Conservation (phyloP, 345 rosid species). For the Litchi chinensis region DNA sequence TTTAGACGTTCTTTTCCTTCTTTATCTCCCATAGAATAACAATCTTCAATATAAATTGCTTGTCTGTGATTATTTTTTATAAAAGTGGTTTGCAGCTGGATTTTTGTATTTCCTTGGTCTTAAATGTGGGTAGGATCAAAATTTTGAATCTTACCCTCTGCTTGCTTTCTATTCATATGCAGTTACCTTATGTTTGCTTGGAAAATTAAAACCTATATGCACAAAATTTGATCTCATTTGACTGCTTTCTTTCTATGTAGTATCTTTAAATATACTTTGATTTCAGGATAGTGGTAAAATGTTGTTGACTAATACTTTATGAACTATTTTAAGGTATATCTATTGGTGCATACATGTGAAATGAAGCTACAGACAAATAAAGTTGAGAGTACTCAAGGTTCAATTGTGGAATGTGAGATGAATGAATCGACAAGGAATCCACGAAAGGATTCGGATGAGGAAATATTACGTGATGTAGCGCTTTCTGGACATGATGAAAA, state of each 20-base stretch:
- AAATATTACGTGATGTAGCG: conserved; percentile 34
- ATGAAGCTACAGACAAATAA: conserved; percentile 35
- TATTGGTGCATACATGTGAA: conserved; percentile 59
- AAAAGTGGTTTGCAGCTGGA: background rate
- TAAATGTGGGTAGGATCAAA: background rate
- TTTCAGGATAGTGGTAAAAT: conserved; percentile 14
- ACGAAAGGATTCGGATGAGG: conserved; percentile 33
- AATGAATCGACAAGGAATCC: conserved; percentile 27
- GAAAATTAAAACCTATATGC: background rate
- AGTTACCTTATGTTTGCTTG: background rate
- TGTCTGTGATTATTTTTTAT: background rate
- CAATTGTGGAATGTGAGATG: conserved; percentile 26
- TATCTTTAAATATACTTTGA: background rate
- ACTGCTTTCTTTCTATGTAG: background rate
- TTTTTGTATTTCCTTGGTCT: background rate
- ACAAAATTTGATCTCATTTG: background rate
- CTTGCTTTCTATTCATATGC: background rate
- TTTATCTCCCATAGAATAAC: background rate
- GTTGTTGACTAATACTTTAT: conserved; percentile 19
- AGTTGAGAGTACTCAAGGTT: conserved; percentile 26
- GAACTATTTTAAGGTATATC: conserved; percentile 50
- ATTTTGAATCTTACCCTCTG: background rate
- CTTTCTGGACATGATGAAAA: conserved; percentile 31
- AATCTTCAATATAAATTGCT: background rate
- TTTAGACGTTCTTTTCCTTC: background rate